Base-by-base conservation (phyloP, 495 filamentous ascomycete genomes). In the Thozetella sp. region DNA sequence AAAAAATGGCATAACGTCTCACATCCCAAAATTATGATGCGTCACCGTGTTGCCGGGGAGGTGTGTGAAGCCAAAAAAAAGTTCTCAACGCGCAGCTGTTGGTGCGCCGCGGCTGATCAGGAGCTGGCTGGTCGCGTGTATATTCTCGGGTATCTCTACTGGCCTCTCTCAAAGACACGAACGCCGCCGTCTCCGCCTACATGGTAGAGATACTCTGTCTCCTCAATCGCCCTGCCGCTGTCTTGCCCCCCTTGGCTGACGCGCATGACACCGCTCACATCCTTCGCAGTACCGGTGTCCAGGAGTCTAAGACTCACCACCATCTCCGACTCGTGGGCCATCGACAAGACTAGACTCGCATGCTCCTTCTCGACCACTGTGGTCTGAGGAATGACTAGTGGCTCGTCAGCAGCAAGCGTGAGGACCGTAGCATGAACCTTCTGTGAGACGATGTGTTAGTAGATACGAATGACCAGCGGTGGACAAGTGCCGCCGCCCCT, bases 231-330 rank as follows among this genome's bases (percentile, higher is more conserved):
- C 59, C 63, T 63, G 20, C 53, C 61, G 55, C 56, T 25, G 24
- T 51, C 65, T 22, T 69, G 64, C 20, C 68, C 70, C 4, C 87
- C 86, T 22, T 76, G 79, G 10, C 89, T 92, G 54, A 96, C 83
- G 63, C 94, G 83, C 56, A 97, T 62, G 34, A 97, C 91, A 10
- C 95, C 94, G 76, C 90, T 96, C 23, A 97, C 91, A 79, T 98
- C 94, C 71, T 82, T 89, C 54, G 94, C 95, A 17, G 86, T 82
- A 1, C 94, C 94, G 0, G 92, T 96, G 65, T 93, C 91, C 59
- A 98, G 72, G 60, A 84, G 80, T 50, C 92, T 80, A 25, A 93
- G 72, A 60, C 90, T 86, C 69, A 93, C 80, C 1, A 91, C 77
- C 57, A 82, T 80, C 10, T 79, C 67, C 11, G 95, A 92, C 65